Conservation (phyloP, 495 filamentous ascomycete species). For the Penicillium paxilli region DNA sequence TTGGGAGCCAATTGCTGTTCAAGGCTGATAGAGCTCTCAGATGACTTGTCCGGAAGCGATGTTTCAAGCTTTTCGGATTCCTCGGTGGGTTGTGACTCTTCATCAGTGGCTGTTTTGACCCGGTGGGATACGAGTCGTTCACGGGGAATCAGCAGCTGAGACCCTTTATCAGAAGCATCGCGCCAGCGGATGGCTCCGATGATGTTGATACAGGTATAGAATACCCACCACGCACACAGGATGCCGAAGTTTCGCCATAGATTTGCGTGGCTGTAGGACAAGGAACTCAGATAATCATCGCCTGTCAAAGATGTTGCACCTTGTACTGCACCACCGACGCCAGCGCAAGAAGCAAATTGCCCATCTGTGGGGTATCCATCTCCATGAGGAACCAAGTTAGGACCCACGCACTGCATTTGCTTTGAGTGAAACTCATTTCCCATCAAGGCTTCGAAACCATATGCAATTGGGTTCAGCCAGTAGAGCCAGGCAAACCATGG, state of each 20-base stretch:
- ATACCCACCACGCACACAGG: conserved; percentile 35
- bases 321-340: conserved; percentile 41
- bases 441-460: conserved; percentile 68
- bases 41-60: conserved; percentile 1
- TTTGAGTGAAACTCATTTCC: conserved; percentile 64
- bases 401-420: conserved; percentile 32
- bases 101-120: conserved; percentile 12
- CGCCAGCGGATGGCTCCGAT: conserved; percentile 27
- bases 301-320: conserved; percentile 41
- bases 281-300: conserved; percentile 42
- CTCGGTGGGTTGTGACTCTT: conserved; percentile 21
- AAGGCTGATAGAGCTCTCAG: conserved; percentile 39
- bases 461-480: conserved; percentile 71
- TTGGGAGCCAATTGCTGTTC: conserved; percentile 41
- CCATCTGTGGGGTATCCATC: conserved; percentile 19
- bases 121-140: conserved; percentile 22
- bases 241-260: conserved; percentile 46
- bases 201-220: conserved; percentile 32
- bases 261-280: conserved; percentile 39
- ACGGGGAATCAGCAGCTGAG: conserved; percentile 29
- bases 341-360: conserved; percentile 46
- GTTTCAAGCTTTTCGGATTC: conserved; percentile 3
- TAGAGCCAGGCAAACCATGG: conserved; percentile 78
- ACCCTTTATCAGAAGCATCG: conserved; percentile 12
- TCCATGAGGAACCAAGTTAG: conserved; percentile 40